Base-by-base conservation (phyloP, 163 green algal genomes). In the Volvox carteri region DNA sequence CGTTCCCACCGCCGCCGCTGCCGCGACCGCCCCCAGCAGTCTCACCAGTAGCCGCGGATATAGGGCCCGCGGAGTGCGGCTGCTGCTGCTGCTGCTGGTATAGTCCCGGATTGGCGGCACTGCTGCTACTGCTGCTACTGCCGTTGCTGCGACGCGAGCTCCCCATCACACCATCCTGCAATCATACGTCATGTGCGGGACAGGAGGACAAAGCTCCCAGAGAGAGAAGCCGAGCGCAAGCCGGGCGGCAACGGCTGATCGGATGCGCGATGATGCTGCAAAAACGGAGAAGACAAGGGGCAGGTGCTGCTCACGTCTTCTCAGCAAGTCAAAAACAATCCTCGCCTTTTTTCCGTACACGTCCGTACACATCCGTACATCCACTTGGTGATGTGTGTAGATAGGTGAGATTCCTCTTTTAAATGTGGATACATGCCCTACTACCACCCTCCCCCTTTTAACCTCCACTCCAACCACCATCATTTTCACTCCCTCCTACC, bases 111-210 rank as follows among this genome's bases (percentile, higher is more conserved):
- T 78, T 78, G 42, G 48, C 33, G 75, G 21, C 28, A 42, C 75
- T 84, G 50, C 75, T 70, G 75, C 75, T 14, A 52, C 48, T 14
- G 73, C 73, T 42, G 41, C 44, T 44, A 46, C 12, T 30, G 68
- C 68, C 35, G 68, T 41, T 41, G 7, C 5, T 58, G 28, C 46
- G 75, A 1, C 50, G 75, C 4, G 50, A 35, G 3, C 48, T 30
- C 19, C 19, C 75, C 16, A 84, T 48, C 75, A 84, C 33, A 14
- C 48, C 48, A 1, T 84, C 75, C 75, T 84, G 75, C 73, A 33
- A 5, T 9, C 9, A 11, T 58, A 16, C 12, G 12, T 16, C 12
- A 12, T 25, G 16, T 58, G 50, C 50, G 16, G 50, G 16, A 58
- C 12, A 58, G 50, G 12, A 16, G 12, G 50, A 16, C 12, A 58